Percentiles rank a stretch among this genome's conserved stretches.
These are phyloP conservation scores for Backusella tuberculispora DNA, from an alignment of 192 early-diverging fungal species.

Conservation along the genomic window DNA sequence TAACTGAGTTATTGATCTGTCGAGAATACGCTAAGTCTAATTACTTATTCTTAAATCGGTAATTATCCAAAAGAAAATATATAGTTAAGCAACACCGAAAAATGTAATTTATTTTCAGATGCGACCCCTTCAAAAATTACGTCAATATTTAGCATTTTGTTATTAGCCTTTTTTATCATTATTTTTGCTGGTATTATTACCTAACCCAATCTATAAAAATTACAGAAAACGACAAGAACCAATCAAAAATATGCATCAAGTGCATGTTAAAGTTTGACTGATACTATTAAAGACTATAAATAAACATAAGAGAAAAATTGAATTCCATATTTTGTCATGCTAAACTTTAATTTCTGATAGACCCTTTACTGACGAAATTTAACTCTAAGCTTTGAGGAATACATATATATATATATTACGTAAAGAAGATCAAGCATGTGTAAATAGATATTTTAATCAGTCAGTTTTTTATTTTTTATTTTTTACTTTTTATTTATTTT, in stretches of 20 bases:
- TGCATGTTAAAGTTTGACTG: too few species aligned
- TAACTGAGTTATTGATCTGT: conserved; percentile 6
- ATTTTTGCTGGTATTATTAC: too few species aligned
- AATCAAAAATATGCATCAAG: not conserved
- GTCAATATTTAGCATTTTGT: not conserved
- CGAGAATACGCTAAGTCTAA: not conserved
- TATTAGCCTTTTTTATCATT: not conserved
- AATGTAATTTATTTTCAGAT: too few species aligned
- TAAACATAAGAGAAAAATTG: not conserved
- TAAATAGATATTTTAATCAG: too few species aligned
- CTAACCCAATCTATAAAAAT: not conserved
- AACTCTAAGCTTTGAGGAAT: too few species aligned
- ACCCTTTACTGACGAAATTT: too few species aligned
- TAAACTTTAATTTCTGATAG: conserved; percentile 1
- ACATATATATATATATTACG: too few species aligned
- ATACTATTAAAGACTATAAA: too few species aligned
- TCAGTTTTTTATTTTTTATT: too few species aligned
- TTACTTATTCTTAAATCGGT: conserved; percentile 4
- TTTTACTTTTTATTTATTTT: too few species aligned
- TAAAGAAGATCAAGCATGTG: too few species aligned
- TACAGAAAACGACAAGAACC: not conserved
- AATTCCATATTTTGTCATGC: not conserved
- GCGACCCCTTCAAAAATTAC: too few species aligned
- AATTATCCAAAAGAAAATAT: conserved; percentile 1
- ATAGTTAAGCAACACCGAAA: not conserved